Conservation (phyloP, 108 stramenopile genomes). For the Fragilaria crotonensis region DNA sequence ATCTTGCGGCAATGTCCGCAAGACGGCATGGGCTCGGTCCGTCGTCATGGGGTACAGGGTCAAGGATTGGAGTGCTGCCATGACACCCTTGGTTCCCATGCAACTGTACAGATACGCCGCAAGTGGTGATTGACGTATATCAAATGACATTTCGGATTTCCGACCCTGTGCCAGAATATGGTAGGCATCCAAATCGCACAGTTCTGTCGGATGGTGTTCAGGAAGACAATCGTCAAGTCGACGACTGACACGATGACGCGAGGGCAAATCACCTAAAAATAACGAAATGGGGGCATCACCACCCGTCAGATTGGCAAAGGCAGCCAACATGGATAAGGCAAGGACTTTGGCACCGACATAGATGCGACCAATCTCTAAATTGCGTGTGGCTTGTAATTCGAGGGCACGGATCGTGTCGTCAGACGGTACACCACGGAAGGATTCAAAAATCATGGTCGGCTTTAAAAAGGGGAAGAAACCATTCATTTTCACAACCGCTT, state of each 20-base stretch:
- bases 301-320: slow-evolving; percentile 41
- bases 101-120: slow-evolving; percentile 36
- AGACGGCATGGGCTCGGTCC: slow-evolving; percentile 14
- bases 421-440: slow-evolving; percentile 25
- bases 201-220: slow-evolving; percentile 1
- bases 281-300: slow-evolving; percentile 50
- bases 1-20: slow-evolving; percentile 26
- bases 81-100: slow-evolving; percentile 28
- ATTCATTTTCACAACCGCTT: slow-evolving; percentile 38
- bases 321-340: slow-evolving; percentile 27
- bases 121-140: slow-evolving; percentile 41
- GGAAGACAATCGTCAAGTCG: slow-evolving; percentile 13
- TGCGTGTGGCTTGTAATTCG: slow-evolving; percentile 8
- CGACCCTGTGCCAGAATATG: slow-evolving; percentile 30
- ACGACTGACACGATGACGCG: slow-evolving; percentile 1
- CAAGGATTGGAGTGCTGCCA: slow-evolving; percentile 5
- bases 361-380: slow-evolving; percentile 25
- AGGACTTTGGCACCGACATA: slow-evolving; percentile 48
- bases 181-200: slow-evolving; percentile 31
- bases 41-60: slow-evolving; percentile 32
- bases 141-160: slow-evolving; percentile 29
- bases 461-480: slow-evolving; percentile 39
- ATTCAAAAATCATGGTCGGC: slow-evolving; percentile 21
- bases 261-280: slow-evolving; percentile 42
- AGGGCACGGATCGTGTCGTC: slow-evolving; percentile 9